Conservation (phyloP, 306 rosid genomes). For the Begonia loranthoides region DNA sequence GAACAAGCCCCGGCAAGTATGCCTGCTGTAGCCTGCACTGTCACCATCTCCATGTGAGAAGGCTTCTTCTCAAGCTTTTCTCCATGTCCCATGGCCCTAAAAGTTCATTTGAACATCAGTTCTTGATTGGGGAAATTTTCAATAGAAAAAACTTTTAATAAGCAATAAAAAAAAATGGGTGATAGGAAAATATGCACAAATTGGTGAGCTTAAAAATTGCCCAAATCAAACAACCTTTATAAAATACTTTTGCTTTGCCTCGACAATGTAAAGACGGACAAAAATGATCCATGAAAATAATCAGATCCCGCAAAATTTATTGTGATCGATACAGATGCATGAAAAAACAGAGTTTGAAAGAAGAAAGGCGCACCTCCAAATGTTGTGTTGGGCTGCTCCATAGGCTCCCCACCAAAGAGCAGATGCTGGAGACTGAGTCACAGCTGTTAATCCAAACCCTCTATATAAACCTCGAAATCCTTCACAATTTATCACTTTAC, state of each 20-base stretch:
- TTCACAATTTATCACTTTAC: slow-evolving; percentile 44
- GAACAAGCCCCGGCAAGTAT: slow-evolving; percentile 81
- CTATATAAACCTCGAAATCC: slow-evolving; percentile 76
- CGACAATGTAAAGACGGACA: too few relatives aligned
- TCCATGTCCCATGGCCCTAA: slow-evolving; percentile 55
- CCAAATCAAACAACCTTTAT: too few relatives aligned
- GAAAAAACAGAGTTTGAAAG: neutral
- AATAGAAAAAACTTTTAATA: too few relatives aligned
- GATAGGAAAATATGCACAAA: too few relatives aligned
- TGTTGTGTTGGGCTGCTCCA: slow-evolving; percentile 70
- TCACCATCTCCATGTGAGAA: slow-evolving; percentile 58
- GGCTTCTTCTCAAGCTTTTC: slow-evolving; percentile 51
- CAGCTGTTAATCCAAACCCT: slow-evolving; percentile 69
- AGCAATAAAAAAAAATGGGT: too few relatives aligned
- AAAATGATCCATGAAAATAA: too few relatives aligned
- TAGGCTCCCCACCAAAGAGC: slow-evolving; percentile 97
- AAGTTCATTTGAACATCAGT: too few relatives aligned
- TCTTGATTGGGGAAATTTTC: too few relatives aligned
- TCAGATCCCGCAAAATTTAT: neutral
- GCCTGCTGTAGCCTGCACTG: slow-evolving; percentile 80
- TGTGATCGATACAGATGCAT: neutral
- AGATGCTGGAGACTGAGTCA: slow-evolving; percentile 70
- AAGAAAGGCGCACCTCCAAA: slow-evolving; percentile 55
- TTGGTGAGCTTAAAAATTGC: slow-evolving; percentile 6
- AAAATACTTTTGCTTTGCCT: too few relatives aligned